These are phyloP conservation scores for Triglochin maritima DNA, from an alignment of 106 monocot species.

Conservation along the genomic window DNA sequence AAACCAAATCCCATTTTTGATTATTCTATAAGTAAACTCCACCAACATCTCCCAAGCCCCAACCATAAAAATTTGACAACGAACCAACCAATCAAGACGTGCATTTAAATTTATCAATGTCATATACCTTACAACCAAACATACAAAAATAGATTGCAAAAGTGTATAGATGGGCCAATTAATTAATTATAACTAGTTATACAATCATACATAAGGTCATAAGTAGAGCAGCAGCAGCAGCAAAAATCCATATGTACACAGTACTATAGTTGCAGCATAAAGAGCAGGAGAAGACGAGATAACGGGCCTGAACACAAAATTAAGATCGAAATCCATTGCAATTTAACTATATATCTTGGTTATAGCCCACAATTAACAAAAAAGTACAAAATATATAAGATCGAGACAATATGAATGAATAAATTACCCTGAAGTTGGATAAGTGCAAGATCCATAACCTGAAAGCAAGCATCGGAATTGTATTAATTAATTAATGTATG, in stretches of 20 bases:
- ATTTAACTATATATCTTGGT: not conserved
- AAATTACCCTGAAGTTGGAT: constrained; percentile 20
- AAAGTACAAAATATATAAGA: not conserved
- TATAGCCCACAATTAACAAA: not conserved
- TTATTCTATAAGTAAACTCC: no score
- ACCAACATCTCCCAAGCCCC: no score
- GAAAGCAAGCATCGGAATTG: not conserved
- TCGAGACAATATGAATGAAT: no score
- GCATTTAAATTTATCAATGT: no score
- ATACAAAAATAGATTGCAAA: no score
- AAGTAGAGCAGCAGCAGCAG: constrained; percentile 10
- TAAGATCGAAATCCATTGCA: not conserved
- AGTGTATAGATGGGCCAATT: no score
- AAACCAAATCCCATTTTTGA: no score
- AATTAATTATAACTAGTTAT: no score
- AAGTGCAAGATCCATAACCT: constrained; percentile 26
- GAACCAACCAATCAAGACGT: no score
- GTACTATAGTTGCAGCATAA: not conserved
- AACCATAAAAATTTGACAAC: no score
- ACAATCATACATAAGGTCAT: not conserved
- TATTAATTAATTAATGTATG: not conserved
- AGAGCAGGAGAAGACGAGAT: not conserved
- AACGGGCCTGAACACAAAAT: not conserved
- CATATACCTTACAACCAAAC: no score
- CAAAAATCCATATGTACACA: not conserved